Evolutionary conservation across 768 basidiomycete species (phyloP).

Genomic region (Suillus ampliporus): DNA sequence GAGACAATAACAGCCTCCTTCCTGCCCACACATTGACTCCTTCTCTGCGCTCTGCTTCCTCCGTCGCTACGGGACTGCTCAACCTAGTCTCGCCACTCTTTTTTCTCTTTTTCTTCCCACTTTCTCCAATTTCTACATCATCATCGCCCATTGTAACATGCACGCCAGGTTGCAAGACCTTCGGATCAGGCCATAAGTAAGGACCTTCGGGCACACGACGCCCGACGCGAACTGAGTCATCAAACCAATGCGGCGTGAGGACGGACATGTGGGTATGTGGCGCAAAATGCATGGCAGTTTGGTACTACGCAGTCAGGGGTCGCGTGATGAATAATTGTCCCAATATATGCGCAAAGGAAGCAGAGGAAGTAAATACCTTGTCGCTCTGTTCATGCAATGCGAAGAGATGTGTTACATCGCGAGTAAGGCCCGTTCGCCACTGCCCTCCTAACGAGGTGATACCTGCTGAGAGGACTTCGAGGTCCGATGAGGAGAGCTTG

Average conservation of each 20-base stretch:
- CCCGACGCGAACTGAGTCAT: constrained; percentile 72
- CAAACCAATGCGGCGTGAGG: constrained; percentile 93
- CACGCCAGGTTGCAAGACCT: constrained; percentile 43
- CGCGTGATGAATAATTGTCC: not conserved
- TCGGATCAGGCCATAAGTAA: constrained; percentile 80
- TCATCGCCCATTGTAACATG: constrained; percentile 21
- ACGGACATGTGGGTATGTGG: constrained; percentile 64
- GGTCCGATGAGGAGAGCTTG: constrained; percentile 66
- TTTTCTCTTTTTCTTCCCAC: constrained; percentile 29
- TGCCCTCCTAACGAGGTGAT: constrained; percentile 82
- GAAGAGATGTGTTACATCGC: constrained; percentile 89
- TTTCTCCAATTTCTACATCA: constrained; percentile 19
- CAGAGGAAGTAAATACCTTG: constrained; percentile 45
- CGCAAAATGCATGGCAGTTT: constrained; percentile 61
- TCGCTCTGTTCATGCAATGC: constrained; percentile 54
- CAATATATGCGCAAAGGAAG: not conserved
- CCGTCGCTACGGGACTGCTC: constrained; percentile 20
- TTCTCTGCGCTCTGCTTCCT: constrained; percentile 27
- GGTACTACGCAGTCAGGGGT: constrained; percentile 36
- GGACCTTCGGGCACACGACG: constrained; percentile 53
- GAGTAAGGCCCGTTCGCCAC: constrained; percentile 76
- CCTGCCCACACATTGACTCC: constrained; percentile 57
- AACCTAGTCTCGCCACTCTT: constrained; percentile 27
- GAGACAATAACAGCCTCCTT: constrained; percentile 64
- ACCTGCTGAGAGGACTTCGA: constrained; percentile 74